Evolutionary conservation across 1,139 yeast genomes (phyloP).

Genomic region (Candida labiduridarum): DNA sequence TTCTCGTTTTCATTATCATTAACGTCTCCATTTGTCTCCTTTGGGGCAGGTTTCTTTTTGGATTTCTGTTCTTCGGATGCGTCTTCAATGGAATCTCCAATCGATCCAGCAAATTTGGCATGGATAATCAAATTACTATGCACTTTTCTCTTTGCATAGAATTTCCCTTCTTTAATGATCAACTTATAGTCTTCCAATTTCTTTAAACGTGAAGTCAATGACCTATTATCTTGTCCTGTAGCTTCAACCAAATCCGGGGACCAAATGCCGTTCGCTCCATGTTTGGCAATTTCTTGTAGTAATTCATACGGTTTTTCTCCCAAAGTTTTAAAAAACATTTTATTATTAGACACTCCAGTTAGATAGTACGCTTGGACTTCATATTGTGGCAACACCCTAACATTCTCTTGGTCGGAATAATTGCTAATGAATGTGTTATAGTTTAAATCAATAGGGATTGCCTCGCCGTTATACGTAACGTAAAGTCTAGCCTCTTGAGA

Average conservation of each 20-base stretch:
- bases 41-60: slow-evolving; percentile 32
- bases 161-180: slow-evolving; percentile 44
- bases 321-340: slow-evolving; percentile 31
- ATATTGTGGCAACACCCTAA: slow-evolving; percentile 33
- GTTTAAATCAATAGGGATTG: slow-evolving; percentile 22
- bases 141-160: slow-evolving; percentile 45
- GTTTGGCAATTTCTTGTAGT: slow-evolving; percentile 53
- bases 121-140: slow-evolving; percentile 55
- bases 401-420: slow-evolving; percentile 18
- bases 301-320: slow-evolving; percentile 48
- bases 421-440: slow-evolving; percentile 23
- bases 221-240: slow-evolving; percentile 73
- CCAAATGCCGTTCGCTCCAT: slow-evolving; percentile 57
- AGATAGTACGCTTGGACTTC: slow-evolving; percentile 46
- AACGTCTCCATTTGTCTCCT: background rate
- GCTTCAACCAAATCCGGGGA: slow-evolving; percentile 56
- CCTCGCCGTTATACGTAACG: slow-evolving; percentile 19
- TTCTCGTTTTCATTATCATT: background rate
- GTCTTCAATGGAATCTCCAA: background rate
- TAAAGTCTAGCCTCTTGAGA: slow-evolving; percentile 20
- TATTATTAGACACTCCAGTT: slow-evolving; percentile 40
- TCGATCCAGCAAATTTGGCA: slow-evolving; percentile 33
- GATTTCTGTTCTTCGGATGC: slow-evolving; percentile 30
- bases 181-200: slow-evolving; percentile 52
- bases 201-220: slow-evolving; percentile 63